Evolutionary conservation across 1,139 yeast species (phyloP).

Genomic region (Taiozyma sp.): DNA sequence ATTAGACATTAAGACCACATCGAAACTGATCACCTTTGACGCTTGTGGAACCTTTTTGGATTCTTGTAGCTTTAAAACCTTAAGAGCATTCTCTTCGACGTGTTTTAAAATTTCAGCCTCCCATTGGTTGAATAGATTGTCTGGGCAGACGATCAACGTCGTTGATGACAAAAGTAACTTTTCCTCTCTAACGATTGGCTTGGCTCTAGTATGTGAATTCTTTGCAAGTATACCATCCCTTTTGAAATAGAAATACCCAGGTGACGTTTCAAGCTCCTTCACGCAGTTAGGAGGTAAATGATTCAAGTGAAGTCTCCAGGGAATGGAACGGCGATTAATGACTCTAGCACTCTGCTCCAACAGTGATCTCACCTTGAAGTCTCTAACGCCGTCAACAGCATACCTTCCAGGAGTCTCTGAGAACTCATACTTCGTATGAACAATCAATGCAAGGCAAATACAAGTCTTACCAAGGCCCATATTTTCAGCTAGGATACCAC

Average conservation of each 20-base stretch:
- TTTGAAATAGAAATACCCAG: conserved; percentile 41
- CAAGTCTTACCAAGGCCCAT: conserved; percentile 76
- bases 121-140: conserved; percentile 67
- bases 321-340: conserved; percentile 45
- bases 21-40: conserved; percentile 37
- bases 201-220: conserved; percentile 6
- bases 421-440: conserved; percentile 49
- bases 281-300: conserved; percentile 43
- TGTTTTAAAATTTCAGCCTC: conserved; percentile 53
- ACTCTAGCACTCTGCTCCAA: conserved; percentile 37
- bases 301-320: conserved; percentile 48
- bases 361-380: conserved; percentile 26
- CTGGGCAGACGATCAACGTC: conserved; percentile 62
- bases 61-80: conserved; percentile 26
- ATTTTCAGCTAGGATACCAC: conserved; percentile 72
- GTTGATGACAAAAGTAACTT: conserved; percentile 43
- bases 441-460: conserved; percentile 58
- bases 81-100: conserved; percentile 34
- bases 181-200: conserved; percentile 19
- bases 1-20: conserved; percentile 48
- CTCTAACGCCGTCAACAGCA: conserved; percentile 7
- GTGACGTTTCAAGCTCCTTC: conserved; percentile 30
- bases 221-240: conserved; percentile 15
- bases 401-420: conserved; percentile 38
- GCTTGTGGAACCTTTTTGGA: conserved; percentile 26